These are phyloP conservation scores for Agrocybe pediades DNA, from an alignment of 768 basidiomycete species.

Conservation along the genomic window DNA sequence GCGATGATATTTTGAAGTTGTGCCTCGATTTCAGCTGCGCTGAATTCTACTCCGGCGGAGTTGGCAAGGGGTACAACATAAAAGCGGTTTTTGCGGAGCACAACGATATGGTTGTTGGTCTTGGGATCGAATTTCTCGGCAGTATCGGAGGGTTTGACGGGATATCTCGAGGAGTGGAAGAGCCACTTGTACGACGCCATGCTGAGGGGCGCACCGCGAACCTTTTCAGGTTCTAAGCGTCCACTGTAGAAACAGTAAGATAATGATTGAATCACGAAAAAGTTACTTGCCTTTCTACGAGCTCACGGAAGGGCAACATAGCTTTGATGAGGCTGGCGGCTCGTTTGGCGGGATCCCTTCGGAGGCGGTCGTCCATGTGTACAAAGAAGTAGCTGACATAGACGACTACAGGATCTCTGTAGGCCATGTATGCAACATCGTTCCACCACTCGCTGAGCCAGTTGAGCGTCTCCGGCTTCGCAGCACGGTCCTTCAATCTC, in stretches of 20 bases:
- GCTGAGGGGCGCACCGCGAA: conserved; percentile 74
- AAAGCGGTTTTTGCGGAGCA: conserved; percentile 90
- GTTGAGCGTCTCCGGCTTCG: conserved; percentile 55
- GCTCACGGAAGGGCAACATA: conserved; percentile 78
- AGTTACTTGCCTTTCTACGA: conserved; percentile 75
- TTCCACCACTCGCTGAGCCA: conserved; percentile 99
- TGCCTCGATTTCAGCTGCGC: conserved; percentile 80
- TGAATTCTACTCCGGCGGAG: conserved; percentile 67
- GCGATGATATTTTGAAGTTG: conserved; percentile 73
- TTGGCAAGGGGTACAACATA: conserved; percentile 78
- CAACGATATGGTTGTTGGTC: conserved; percentile 84
- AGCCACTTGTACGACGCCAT: conserved; percentile 97
- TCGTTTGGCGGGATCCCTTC: conserved; percentile 60
- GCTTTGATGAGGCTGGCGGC: conserved; percentile 87
- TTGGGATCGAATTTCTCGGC: conserved; percentile 78
- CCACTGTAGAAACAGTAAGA: conserved; percentile 41
- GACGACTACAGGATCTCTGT: conserved; percentile 88
- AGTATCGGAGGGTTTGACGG: conserved; percentile 79
- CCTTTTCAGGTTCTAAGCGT: conserved; percentile 85
- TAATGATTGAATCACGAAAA: background rate
- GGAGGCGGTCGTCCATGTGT: conserved; percentile 67
- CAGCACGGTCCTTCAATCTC: conserved; percentile 76
- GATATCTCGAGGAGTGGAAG: conserved; percentile 94
- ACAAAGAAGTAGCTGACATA: conserved; percentile 96
- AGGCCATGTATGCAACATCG: conserved; percentile 85